Conservation (phyloP, 768 basidiomycete genomes). For the Candolleomyces efflorescens region DNA sequence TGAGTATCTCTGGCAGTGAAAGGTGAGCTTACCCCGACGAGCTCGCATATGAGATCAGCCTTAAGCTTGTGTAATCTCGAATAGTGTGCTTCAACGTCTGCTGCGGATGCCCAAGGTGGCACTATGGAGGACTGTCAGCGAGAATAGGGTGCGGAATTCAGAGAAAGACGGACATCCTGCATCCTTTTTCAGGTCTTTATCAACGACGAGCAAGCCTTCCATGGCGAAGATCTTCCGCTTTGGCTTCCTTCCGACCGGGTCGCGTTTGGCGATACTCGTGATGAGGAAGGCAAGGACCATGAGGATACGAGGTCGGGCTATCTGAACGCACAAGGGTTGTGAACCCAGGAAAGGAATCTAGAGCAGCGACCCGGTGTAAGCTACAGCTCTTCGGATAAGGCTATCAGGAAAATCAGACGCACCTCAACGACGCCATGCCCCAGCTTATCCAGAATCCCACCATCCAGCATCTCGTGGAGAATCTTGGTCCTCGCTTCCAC, state of each 20-base stretch:
- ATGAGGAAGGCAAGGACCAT: constrained; percentile 65
- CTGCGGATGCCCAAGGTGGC: constrained; percentile 59
- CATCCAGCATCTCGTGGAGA: constrained; percentile 67
- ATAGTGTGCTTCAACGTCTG: constrained; percentile 47
- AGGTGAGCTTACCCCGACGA: constrained; percentile 49
- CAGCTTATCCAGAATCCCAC: constrained; percentile 39
- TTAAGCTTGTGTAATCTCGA: constrained; percentile 54
- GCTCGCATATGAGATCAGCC: constrained; percentile 69
- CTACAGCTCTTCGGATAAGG: not conserved
- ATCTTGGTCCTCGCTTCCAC: constrained; percentile 49
- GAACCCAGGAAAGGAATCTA: constrained; percentile 34
- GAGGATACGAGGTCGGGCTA: constrained; percentile 65
- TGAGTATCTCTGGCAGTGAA: not conserved
- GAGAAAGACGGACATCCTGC: constrained; percentile 29
- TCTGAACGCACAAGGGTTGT: constrained; percentile 48
- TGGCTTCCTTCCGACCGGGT: constrained; percentile 69
- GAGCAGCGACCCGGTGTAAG: constrained; percentile 10
- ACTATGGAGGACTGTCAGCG: not conserved
- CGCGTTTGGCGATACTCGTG: constrained; percentile 62
- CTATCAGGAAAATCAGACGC: not conserved
- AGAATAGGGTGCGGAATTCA: no score
- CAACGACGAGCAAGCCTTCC: constrained; percentile 53
- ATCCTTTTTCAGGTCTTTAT: constrained; percentile 42
- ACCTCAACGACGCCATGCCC: constrained; percentile 34
- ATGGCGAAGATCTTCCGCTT: constrained; percentile 66